Base-by-base conservation (phyloP, 495 filamentous ascomycete species). In the Tuber borchii region DNA sequence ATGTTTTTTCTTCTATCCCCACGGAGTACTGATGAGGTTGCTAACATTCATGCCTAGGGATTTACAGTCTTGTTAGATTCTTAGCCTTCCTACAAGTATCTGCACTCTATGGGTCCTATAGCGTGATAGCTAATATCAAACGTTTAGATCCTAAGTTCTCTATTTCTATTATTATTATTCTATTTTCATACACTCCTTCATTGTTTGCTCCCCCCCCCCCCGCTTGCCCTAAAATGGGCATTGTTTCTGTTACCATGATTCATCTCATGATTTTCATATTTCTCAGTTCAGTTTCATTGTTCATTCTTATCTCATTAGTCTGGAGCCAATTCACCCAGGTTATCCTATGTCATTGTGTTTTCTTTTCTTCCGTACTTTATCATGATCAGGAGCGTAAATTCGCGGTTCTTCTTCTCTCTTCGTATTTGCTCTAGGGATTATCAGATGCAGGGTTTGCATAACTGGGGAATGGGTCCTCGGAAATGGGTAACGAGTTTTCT, bases 221-320 rank as follows among this genome's bases (percentile, higher is more conserved):
- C n/a, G n/a, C n/a, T 34, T 17, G 14, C 31, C 31, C 26, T 6
- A 14, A 26, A 34, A 26, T 65, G 56, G 56, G 26, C 26, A 34
- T 34, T 17, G 56, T 65, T 65, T 61, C 51, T 65, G 31, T 31
- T 34, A 1, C 26, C 56, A 31, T 65, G 56, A 65, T 65, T 65
- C 56, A 65, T 65, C 16, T 34, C 56, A 19, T 31, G 26, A 65
- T 65, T 65, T 65, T 16, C 51, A 31, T 61, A 61, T 61, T 65
- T 65, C 26, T 34, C 56, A 19, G 56, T 71, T 72, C 34, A 70
- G 71, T 71, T 73, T 76, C 71, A 40, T 68, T 79, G 77, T 79
- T 48, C 61, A 79, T 79, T 79, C 73, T 79, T 79, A 79, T 56
- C 42, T 73, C 78, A 75, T 77, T 76, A 77, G 70, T 79, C 73